Percentiles rank a stretch among this genome's conserved stretches.
These are phyloP conservation scores for Quambalaria eucalypti DNA, from an alignment of 1,284 basidiomycete genomes.

Conservation along the genomic window DNA sequence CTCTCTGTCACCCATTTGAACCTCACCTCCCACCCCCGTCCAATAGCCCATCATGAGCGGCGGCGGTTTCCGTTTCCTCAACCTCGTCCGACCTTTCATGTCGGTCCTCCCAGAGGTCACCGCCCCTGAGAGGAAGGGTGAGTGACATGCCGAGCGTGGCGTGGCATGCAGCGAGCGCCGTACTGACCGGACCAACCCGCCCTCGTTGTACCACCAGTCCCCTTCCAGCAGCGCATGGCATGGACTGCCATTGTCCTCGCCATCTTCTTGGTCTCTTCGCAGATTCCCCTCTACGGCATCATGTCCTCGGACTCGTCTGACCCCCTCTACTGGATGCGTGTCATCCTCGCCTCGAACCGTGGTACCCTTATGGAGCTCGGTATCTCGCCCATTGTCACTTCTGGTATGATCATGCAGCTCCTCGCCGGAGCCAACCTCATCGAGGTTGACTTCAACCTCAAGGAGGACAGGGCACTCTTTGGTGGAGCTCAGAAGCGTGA, in stretches of 20 bases:
- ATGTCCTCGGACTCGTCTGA: slow-evolving; percentile 53
- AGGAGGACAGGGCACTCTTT: slow-evolving; percentile 93
- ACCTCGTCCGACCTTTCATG: slow-evolving; percentile 47
- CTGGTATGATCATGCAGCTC: slow-evolving; percentile 98
- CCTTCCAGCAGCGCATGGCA: slow-evolving; percentile 43
- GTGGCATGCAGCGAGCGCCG: too few relatives aligned
- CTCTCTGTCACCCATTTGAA: too few relatives aligned
- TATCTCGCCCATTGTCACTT: slow-evolving; percentile 89
- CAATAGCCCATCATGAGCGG: slow-evolving; percentile 2
- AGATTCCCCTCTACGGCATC: slow-evolving; percentile 46
- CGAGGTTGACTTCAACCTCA: slow-evolving; percentile 91
- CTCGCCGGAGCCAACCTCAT: slow-evolving; percentile 93
- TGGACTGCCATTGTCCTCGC: slow-evolving; percentile 47
- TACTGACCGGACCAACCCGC: too few relatives aligned
- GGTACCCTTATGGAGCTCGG: slow-evolving; percentile 99
- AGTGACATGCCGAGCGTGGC: too few relatives aligned
- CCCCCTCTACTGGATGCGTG: slow-evolving; percentile 98
- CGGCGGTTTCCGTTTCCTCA: slow-evolving; percentile 35
- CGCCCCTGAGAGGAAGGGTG: slow-evolving; percentile 45
- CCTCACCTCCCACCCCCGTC: neutral
- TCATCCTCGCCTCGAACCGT: slow-evolving; percentile 94
- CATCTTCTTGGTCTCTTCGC: slow-evolving; percentile 45
- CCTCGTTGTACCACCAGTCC: slow-evolving; percentile 19
- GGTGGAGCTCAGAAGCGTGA: slow-evolving; percentile 91
- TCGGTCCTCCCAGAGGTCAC: slow-evolving; percentile 45